phyloP scores from a whole-genome alignment of 352 stramenopile genomes.

The Phytopythium chamaehyphon region DNA sequence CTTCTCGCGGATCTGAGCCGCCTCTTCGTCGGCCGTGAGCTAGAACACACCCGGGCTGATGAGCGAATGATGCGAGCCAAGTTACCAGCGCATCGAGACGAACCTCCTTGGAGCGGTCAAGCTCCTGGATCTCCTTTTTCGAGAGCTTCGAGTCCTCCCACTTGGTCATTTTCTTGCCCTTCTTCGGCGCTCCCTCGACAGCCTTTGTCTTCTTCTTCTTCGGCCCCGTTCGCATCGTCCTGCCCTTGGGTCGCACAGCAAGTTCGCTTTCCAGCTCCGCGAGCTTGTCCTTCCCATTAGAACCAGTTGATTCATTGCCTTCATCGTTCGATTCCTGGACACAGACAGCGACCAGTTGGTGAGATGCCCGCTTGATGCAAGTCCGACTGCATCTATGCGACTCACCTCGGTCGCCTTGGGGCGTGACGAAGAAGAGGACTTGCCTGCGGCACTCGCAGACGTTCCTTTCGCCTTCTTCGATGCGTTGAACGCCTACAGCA shows the following conservation, averaged over 20 bases:
- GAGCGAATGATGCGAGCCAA: not conserved
- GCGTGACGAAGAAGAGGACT: conserved; percentile 35
- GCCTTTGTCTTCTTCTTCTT: conserved; percentile 58
- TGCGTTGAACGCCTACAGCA: conserved; percentile 43
- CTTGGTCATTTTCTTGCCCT: conserved; percentile 80
- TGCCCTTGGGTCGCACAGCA: conserved; percentile 31
- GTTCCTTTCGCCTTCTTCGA: conserved; percentile 65
- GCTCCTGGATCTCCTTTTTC: conserved; percentile 72
- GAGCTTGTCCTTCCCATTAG: conserved; percentile 49
- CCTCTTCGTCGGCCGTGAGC: conserved; percentile 68
- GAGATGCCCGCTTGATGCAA: conserved; percentile 4
- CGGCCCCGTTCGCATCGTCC: conserved; percentile 65
- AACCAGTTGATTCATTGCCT: conserved; percentile 42
- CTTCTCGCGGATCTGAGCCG: conserved; percentile 63
- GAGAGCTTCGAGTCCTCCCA: conserved; percentile 85
- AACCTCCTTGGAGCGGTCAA: conserved; percentile 73
- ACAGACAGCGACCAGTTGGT: not conserved
- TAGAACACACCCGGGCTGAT: conserved; percentile 6
- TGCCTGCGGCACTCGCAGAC: conserved; percentile 38
- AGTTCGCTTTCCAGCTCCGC: conserved; percentile 53
- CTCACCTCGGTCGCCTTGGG: conserved; percentile 23
- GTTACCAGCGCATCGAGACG: not conserved
- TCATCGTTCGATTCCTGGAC: conserved; percentile 62
- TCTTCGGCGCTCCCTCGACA: conserved; percentile 48
- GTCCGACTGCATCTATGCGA: not conserved